Conservation (phyloP, 2,329 filamentous ascomycete species). For the Hypoxylon sp. region DNA sequence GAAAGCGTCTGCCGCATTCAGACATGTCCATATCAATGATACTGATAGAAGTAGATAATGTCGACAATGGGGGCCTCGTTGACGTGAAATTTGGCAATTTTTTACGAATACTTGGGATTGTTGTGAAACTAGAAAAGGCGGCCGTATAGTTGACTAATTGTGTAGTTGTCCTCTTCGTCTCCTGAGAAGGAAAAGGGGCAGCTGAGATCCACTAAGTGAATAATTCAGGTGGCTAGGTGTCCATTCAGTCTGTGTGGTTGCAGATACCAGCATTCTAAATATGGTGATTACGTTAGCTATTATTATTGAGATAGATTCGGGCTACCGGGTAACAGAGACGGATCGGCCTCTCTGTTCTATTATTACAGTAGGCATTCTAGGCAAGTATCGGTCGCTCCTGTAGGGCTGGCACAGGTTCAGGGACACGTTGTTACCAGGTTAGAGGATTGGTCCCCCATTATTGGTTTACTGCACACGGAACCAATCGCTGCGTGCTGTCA, state of each 20-base stretch:
- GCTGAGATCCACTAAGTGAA: slow-evolving; percentile 36
- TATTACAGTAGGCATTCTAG: slow-evolving; percentile 1
- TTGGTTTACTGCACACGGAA: slow-evolving; percentile 16
- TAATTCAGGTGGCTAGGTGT: slow-evolving; percentile 39
- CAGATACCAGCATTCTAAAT: slow-evolving; percentile 20
- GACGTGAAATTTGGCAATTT: neutral
- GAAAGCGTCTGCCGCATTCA: neutral
- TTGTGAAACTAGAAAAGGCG: slow-evolving; percentile 7
- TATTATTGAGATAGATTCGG: slow-evolving; percentile 2
- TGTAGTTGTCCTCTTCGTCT: slow-evolving; percentile 5
- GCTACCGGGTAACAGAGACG: slow-evolving; percentile 17
- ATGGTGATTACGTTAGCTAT: slow-evolving; percentile 24
- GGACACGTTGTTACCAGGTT: slow-evolving; percentile 15
- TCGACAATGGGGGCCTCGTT: neutral
- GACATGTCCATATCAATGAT: neutral
- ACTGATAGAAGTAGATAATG: neutral
- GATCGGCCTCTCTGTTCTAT: slow-evolving; percentile 16
- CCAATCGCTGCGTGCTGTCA: slow-evolving; percentile 11
- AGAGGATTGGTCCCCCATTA: slow-evolving; percentile 11
- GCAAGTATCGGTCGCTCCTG: slow-evolving; percentile 3
- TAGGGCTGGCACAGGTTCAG: slow-evolving; percentile 17
- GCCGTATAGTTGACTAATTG: slow-evolving; percentile 11
- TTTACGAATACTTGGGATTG: neutral
- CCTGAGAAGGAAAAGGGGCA: slow-evolving; percentile 28
- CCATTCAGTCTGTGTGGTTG: slow-evolving; percentile 44